Base-by-base conservation (phyloP, 1,139 yeast genomes). In the Chernovozyma aurita region DNA sequence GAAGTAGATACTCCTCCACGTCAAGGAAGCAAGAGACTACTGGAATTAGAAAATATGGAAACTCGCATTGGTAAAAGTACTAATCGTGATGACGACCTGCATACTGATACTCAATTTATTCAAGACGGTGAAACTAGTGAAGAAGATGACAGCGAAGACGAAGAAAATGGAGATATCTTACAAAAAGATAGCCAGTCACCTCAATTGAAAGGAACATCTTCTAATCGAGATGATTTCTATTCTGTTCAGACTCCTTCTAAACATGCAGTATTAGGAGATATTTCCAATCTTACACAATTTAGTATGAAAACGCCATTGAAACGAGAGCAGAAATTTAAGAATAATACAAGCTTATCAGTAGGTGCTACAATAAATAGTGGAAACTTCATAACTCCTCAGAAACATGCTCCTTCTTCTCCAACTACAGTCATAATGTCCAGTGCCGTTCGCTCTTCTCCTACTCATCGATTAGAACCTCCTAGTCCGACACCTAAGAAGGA, bases 401-500 rank as follows among this genome's bases (percentile, higher is more conserved):
- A 34, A n/a, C 31, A 31, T 2, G 29, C 30, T 16, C 31, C 38
- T 29, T 56, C 63, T 6, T 61, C 65, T 2, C 67, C 66, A 11
- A 59, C 67, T 2, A 61, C 67, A 2, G 65, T 61, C 3, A 54
- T 61, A 9, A 45, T 61, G 41, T 53, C 63, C 2, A 52, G 59
- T 17, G 14, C 28, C 48, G 7, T 39, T 43, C 17, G 39, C 21
- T 38, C 13, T 28, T 28, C 26, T 28, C 35, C n/a, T 33, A 31
- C 9, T 30, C 24, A 20, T 45, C 33, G 28, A 40, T 12, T 22
- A 13, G 22, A 44, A 4, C 70, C 71, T 4, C 59, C 63, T 6
- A 62, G 68, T 38, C 76, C 76, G 5, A 69, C 75, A 3, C 75
- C 75, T 1, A 53, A 53, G 31, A 64, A 64, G 45, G 59, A 54